Percentiles rank a stretch among this genome's conserved stretches.
Conservation (phyloP, 2,329 filamentous ascomycete species). For the Paraphaeosphaeria sporulosa region DNA sequence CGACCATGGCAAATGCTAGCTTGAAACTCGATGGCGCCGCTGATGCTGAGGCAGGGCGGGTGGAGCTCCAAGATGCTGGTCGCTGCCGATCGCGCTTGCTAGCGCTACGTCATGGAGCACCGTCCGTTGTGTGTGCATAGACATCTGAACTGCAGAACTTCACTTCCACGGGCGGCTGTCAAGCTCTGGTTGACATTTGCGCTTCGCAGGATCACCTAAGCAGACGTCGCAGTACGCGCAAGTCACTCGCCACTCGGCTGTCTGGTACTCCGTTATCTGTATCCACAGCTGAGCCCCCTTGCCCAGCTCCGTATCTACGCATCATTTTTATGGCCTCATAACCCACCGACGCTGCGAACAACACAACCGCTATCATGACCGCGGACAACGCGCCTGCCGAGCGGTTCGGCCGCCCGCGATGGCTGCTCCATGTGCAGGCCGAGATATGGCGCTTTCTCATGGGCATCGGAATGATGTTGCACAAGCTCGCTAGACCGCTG, state of each 20-base stretch:
- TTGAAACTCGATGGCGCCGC: slow-evolving; percentile 1
- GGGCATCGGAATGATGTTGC: slow-evolving; percentile 73
- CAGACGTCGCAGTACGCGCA: slow-evolving; percentile 7
- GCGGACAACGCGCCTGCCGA: slow-evolving; percentile 28
- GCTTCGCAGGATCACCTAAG: neutral
- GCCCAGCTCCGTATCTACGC: slow-evolving; percentile 22
- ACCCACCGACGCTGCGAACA: slow-evolving; percentile 3
- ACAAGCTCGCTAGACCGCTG: slow-evolving; percentile 67
- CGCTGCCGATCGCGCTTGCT: neutral
- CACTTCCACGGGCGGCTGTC: neutral
- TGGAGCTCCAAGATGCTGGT: neutral
- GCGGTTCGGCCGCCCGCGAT: slow-evolving; percentile 55
- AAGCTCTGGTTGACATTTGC: neutral
- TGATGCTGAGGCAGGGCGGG: neutral
- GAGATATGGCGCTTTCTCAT: slow-evolving; percentile 72
- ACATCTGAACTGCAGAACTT: neutral
- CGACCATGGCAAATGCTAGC: neutral
- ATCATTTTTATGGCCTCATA: slow-evolving; percentile 7
- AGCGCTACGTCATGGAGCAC: slow-evolving; percentile 10
- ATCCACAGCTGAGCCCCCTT: slow-evolving; percentile 16
- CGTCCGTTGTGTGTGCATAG: neutral
- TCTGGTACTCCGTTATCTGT: slow-evolving; percentile 5
- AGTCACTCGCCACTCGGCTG: slow-evolving; percentile 4
- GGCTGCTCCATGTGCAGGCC: slow-evolving; percentile 69
- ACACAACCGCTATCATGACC: slow-evolving; percentile 23